A percentile compares a stretch with the other conserved stretches of the same genome.
These are phyloP conservation scores for Saccharomycopsis hybrid DNA, from an alignment of 1,139 yeast species.

Conservation along the genomic window DNA sequence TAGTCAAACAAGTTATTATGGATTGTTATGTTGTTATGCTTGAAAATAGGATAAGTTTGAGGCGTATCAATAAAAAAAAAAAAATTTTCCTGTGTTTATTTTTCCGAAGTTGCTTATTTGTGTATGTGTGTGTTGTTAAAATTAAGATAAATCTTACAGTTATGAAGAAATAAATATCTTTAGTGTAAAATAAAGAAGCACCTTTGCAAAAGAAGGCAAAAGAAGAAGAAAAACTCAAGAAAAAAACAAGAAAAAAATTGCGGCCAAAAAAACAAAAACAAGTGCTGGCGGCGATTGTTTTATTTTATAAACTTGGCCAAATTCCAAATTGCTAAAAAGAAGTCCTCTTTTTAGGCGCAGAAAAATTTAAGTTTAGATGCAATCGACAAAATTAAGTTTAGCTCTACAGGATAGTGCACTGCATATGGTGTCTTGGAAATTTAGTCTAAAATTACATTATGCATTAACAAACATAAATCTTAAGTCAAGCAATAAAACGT, in stretches of 20 bases:
- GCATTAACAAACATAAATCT: too few relatives aligned
- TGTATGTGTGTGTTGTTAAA: background rate
- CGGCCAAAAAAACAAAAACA: background rate
- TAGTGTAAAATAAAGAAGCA: too few relatives aligned
- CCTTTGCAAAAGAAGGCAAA: background rate
- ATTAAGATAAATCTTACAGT: background rate
- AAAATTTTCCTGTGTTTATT: background rate
- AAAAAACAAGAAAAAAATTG: background rate
- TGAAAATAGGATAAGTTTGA: background rate
- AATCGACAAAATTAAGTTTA: too few relatives aligned
- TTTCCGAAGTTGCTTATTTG: background rate
- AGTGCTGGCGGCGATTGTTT: background rate
- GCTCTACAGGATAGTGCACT: too few relatives aligned
- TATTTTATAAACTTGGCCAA: background rate
- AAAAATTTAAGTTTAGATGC: background rate
- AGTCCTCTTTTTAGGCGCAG: background rate
- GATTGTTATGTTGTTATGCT: background rate
- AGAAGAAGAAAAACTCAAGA: background rate
- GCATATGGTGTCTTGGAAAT: too few relatives aligned
- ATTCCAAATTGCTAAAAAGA: constrained; percentile 1
- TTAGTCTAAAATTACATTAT: too few relatives aligned
- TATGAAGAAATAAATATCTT: background rate
- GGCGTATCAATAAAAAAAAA: background rate
- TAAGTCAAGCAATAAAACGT: too few relatives aligned
- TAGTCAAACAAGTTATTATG: background rate